These are phyloP conservation scores for Trichosporon asahii DNA, from an alignment of 1,284 basidiomycete genomes.

Conservation along the genomic window DNA sequence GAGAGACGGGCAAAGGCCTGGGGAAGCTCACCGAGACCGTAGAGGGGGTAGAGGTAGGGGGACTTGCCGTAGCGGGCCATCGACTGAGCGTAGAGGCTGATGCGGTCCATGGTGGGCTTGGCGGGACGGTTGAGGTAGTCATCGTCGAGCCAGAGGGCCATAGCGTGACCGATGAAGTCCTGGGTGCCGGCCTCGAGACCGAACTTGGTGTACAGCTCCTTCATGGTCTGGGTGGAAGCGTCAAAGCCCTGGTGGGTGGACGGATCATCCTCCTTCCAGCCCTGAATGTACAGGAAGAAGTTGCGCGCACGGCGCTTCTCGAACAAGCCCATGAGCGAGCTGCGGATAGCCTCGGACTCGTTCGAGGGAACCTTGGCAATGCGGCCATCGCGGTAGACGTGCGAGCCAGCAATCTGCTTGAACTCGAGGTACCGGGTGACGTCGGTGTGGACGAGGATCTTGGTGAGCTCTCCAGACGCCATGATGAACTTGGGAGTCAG, in stretches of 20 bases:
- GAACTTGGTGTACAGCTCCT: constrained; percentile 91
- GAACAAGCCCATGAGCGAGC: constrained; percentile 94
- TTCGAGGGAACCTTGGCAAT: constrained; percentile 98
- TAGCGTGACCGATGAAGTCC: constrained; percentile 98
- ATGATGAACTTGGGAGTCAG: constrained; percentile 96
- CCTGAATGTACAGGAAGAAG: constrained; percentile 97
- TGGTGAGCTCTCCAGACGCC: constrained; percentile 94
- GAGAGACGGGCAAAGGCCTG: constrained; percentile 97
- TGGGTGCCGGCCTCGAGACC: constrained; percentile 95
- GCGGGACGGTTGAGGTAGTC: constrained; percentile 92
- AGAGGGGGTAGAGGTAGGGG: constrained; percentile 98
- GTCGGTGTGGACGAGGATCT: constrained; percentile 98
- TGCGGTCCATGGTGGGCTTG: constrained; percentile 86
- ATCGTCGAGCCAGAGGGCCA: constrained; percentile 97
- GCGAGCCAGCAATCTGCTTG: constrained; percentile 98
- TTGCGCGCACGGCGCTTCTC: constrained; percentile 98
- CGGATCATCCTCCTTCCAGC: constrained; percentile 91
- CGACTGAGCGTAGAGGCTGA: constrained; percentile 94
- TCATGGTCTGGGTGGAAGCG: constrained; percentile 85
- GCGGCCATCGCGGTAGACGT: constrained; percentile 92
- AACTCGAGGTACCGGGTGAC: constrained; percentile 99
- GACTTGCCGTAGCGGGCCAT: constrained; percentile 99
- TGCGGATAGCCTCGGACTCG: constrained; percentile 94
- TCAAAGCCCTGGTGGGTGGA: constrained; percentile 89
- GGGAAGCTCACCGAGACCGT: constrained; percentile 97